Base-by-base conservation (phyloP, 331 rosid genomes). In the Malus hybrid region DNA sequence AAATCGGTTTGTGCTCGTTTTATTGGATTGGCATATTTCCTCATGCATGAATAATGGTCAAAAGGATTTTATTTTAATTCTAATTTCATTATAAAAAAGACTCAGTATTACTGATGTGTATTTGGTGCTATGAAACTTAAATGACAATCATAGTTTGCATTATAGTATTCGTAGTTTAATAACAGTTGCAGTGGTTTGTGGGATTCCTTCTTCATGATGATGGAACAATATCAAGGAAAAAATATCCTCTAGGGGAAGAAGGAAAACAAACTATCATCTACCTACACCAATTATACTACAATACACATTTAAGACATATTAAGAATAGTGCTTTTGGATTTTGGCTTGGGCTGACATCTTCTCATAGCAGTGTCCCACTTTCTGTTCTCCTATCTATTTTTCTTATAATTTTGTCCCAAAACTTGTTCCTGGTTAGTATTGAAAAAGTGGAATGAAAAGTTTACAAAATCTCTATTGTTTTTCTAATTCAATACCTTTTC, bases 1-100 rank as follows among this genome's bases (percentile, higher is more conserved):
- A 94, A 94, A 84, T 94, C 88, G 91, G 99, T 92, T 65, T 82
- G 77, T 79, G 33, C 80, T 7, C 55, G 22, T 62, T 69, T 80
- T 67, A 42, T 73, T 29, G 42, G 10, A 27, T 67, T 46, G 18
- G 32, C 65, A 52, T 39, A 20, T 67, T 67, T n/a, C 55, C 19
- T 39, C 31, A 10, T 69, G 24, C 7, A 65, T 48, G 55, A 8
- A 16, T 20, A 57, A 46, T 34, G 28, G 24, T 34, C 12, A 22
- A 57, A 52, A 16, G 20, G 57, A 52, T 52, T 52, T 6, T 16
- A 52, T 18, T 52, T 6, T 3, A 7, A n/a, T 32, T 6, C 27
- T 32, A 4, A 18, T 65, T 65, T 64, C 6, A 18, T 8, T 31
- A 31, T 65, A 5, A 32, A 65, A 5, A 66, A 0, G 24, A 15